These are phyloP conservation scores for Hippophae rhamnoides DNA, from an alignment of 306 rosid genomes.

Conservation along the genomic window DNA sequence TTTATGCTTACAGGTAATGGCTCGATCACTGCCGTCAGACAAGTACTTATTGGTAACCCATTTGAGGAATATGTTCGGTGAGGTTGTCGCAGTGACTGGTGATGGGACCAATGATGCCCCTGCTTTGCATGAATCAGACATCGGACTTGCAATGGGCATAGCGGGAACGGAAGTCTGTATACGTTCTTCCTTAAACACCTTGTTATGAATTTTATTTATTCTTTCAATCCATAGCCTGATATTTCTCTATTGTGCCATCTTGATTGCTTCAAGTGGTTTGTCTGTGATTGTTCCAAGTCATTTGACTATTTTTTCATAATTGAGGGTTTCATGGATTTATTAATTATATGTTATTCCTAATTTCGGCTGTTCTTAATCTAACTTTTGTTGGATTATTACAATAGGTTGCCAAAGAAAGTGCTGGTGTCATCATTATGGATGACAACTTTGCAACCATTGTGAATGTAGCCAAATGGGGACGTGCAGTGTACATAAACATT, in stretches of 20 bases:
- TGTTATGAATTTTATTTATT: neutral
- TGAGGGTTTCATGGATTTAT: too few relatives aligned
- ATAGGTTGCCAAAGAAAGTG: constrained; percentile 94
- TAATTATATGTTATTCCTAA: constrained; percentile 1
- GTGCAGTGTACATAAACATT: constrained; percentile 85
- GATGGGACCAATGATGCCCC: constrained; percentile 98
- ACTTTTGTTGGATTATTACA: constrained; percentile 14
- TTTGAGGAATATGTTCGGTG: constrained; percentile 57
- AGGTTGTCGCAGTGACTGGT: constrained; percentile 94
- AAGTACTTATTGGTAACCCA: constrained; percentile 64
- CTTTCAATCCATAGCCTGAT: neutral
- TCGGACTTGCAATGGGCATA: constrained; percentile 99
- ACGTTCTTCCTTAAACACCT: neutral
- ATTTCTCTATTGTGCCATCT: neutral
- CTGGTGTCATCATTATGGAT: constrained; percentile 84
- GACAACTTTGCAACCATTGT: constrained; percentile 81
- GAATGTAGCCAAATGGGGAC: constrained; percentile 90
- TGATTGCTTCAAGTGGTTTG: too few relatives aligned
- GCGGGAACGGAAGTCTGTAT: constrained; percentile 85
- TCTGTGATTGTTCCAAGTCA: too few relatives aligned
- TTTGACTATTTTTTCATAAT: too few relatives aligned
- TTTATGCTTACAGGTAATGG: constrained; percentile 70
- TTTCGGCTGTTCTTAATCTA: constrained; percentile 1
- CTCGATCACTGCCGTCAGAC: constrained; percentile 78
- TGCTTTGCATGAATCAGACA: constrained; percentile 87